These are phyloP conservation scores for Elymus sibiricus DNA, from an alignment of 176 grass and related monocot genomes.

Conservation along the genomic window DNA sequence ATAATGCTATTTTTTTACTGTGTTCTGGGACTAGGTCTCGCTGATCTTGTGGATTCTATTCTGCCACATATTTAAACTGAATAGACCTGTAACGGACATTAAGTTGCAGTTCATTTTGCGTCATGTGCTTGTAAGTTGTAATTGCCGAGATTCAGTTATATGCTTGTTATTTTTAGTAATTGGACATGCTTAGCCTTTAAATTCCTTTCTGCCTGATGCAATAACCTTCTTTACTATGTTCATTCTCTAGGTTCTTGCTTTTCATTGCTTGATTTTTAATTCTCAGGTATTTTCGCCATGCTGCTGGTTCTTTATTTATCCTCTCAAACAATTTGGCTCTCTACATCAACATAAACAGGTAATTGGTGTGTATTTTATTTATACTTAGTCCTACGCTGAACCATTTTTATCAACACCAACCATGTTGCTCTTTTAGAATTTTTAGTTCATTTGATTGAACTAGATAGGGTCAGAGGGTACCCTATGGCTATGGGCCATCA, in stretches of 20 bases:
- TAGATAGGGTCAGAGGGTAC: neutral
- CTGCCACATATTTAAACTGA: neutral
- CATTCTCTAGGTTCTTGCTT: neutral
- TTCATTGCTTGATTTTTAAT: neutral
- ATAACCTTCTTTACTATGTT: neutral
- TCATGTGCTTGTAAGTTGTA: neutral
- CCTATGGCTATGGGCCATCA: neutral
- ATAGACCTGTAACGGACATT: neutral
- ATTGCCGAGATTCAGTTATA: neutral
- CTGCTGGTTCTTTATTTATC: slow-evolving; percentile 81
- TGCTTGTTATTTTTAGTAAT: neutral
- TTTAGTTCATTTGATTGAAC: neutral
- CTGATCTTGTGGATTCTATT: neutral
- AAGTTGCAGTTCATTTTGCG: neutral
- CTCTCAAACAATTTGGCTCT: slow-evolving; percentile 89
- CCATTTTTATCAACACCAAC: neutral
- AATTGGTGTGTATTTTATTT: slow-evolving; percentile 7
- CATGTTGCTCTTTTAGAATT: neutral
- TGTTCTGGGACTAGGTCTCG: neutral
- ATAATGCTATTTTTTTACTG: neutral
- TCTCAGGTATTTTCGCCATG: slow-evolving; percentile 96
- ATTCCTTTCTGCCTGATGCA: neutral
- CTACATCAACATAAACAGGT: slow-evolving; percentile 98
- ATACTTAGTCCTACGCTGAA: slow-evolving; percentile 4
- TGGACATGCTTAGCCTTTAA: neutral